phyloP scores from a whole-genome alignment of 257 asterid genomes.

The Rauvolfia tetraphylla region DNA sequence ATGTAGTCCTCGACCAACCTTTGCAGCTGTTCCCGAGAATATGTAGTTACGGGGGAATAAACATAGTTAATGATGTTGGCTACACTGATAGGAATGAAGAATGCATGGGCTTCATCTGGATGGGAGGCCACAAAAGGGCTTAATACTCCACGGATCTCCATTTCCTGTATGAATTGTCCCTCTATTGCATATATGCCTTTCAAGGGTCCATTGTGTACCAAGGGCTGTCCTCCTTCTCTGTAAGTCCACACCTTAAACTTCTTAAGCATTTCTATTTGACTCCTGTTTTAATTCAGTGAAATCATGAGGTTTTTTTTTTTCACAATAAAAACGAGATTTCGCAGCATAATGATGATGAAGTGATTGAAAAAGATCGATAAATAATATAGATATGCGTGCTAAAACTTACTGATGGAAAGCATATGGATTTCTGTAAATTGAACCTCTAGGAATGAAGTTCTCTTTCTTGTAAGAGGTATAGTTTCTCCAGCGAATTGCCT shows the following conservation, averaged over 20 bases:
- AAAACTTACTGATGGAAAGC: slow-evolving; percentile 29
- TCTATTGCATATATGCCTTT: slow-evolving; percentile 25
- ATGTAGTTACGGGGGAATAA: slow-evolving; percentile 8
- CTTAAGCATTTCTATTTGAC: slow-evolving; percentile 22
- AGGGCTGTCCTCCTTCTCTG: slow-evolving; percentile 24
- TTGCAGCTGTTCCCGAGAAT: slow-evolving; percentile 13
- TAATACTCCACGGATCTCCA: slow-evolving; percentile 4
- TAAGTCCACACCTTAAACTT: slow-evolving; percentile 29
- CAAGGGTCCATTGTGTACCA: slow-evolving; percentile 23
- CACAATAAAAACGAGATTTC: too few species aligned
- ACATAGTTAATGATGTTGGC: slow-evolving; percentile 16
- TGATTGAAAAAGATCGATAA: too few species aligned
- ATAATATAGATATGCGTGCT: neutral
- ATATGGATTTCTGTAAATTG: slow-evolving; percentile 22
- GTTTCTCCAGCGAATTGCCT: slow-evolving; percentile 13
- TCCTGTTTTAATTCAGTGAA: slow-evolving; percentile 14
- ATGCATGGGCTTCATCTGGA: slow-evolving; percentile 25
- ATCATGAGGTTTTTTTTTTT: too few species aligned
- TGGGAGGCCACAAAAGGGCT: slow-evolving; percentile 13
- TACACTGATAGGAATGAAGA: slow-evolving; percentile 24
- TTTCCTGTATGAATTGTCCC: slow-evolving; percentile 27
- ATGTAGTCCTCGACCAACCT: slow-evolving; percentile 21
- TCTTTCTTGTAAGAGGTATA: slow-evolving; percentile 5
- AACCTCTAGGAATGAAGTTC: slow-evolving; percentile 22
- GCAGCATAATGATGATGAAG: too few species aligned